Evolutionary conservation across 2,329 filamentous ascomycete species (phyloP), one percentile per base, ranked within the genome.

Genomic region (Aspergillus aculeatus): DNA sequence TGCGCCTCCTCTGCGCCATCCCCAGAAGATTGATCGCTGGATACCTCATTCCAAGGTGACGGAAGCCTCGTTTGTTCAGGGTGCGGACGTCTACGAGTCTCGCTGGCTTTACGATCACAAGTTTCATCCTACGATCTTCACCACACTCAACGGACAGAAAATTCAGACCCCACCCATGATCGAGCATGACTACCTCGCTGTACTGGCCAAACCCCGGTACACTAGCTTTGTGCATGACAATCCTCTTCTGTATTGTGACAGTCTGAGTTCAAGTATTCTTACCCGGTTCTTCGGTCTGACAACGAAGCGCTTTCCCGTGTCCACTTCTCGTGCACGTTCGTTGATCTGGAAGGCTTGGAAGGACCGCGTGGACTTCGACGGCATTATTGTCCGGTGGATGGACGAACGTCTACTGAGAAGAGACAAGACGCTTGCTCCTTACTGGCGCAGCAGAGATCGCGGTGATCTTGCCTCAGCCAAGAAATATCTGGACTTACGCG

Each of bases 151-250:
- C 59, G 82, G 82, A 7, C 71, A 78, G 51, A 70, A 75, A 35
- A 76, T 83, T 2, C 78, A 81, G 51, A 84, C 83, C 2, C 83
- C 83, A 5, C 76, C 80, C n/a, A 81, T 84, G 77, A 84, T 85
- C 56, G 77, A 79, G 41, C 74, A 81, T 49, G 79, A 81, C 62
- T 76, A 73, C 61, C 68, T 81, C 16, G 71, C 69, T 9, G 74
- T 81, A 4, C 70, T 81, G 0, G 68, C 74, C 47, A 81, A 81
- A 64, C 79, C 79, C 0, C 73, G 67, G 32, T 68, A 74, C 50
- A 77, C 73, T 35, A 77, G 73, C 60, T 80, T 81, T 62, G 74
- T 79, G 9, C 74, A 80, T 62, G 83, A 85, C 63, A 82, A 85
- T 58, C 82, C 82, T 11, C 75, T 85, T 3, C 70, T 83, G 29